Evolutionary conservation across 106 monocot species (phyloP).

Genomic region (Gastrodia elata): DNA sequence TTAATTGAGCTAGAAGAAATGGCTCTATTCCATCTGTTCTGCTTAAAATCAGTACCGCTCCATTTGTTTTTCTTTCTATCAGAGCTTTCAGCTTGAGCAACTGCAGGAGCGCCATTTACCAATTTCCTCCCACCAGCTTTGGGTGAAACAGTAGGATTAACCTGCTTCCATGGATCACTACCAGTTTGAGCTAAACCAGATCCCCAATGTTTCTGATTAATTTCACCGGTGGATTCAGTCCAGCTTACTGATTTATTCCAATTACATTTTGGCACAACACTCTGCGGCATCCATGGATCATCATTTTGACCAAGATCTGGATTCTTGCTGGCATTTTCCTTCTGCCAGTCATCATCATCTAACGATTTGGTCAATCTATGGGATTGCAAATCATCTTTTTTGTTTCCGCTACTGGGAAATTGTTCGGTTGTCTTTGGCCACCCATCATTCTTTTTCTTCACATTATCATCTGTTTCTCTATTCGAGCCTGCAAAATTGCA

Average conservation of each 20-base stretch:
- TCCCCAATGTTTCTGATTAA: not conserved
- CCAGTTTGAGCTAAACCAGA: not conserved
- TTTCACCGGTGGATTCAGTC: not conserved
- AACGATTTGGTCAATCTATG: not conserved
- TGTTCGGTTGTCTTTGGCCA: not conserved
- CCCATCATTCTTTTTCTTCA: not conserved
- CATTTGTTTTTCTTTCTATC: not conserved
- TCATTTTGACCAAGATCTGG: not conserved
- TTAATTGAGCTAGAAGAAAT: no score
- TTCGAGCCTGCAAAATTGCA: not conserved
- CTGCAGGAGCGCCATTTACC: not conserved
- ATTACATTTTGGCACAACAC: not conserved
- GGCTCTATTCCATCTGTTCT: no score
- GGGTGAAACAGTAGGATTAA: not conserved
- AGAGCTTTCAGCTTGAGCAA: not conserved
- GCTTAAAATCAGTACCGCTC: not conserved
- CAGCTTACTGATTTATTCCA: not conserved
- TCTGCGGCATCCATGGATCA: not conserved
- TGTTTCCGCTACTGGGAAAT: not conserved
- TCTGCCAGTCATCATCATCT: not conserved
- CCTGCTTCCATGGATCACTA: slow-evolving; percentile 1
- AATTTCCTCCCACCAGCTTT: not conserved
- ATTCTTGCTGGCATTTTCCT: not conserved
- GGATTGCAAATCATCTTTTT: not conserved
- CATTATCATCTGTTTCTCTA: not conserved